phyloP scores from a whole-genome alignment of 768 basidiomycete genomes.

The Pilatotrama ljubarskyi region DNA sequence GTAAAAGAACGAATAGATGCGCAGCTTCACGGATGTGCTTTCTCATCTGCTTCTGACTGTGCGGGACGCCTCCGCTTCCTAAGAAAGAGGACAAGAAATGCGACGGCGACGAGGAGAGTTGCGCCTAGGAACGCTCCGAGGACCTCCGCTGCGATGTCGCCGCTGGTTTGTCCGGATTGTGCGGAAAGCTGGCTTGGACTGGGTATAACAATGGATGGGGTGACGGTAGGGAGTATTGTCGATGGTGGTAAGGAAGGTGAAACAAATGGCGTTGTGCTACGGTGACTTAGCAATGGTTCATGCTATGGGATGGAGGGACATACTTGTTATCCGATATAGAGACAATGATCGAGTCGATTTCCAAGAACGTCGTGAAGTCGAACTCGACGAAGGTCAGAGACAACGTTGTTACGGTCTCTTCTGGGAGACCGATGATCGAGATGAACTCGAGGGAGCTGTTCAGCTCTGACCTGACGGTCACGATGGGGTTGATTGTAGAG shows the following conservation, averaged over 20 bases:
- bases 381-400: slow-evolving; percentile 18
- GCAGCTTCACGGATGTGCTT: neutral
- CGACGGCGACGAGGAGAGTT: neutral
- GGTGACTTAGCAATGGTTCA: neutral
- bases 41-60: neutral
- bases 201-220: slow-evolving; percentile 16
- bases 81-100: neutral
- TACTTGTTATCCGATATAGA: slow-evolving; percentile 23
- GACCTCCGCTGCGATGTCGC: slow-evolving; percentile 23
- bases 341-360: slow-evolving; percentile 23
- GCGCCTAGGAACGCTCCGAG: slow-evolving; percentile 22
- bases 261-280: slow-evolving; percentile 22
- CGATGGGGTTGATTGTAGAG: slow-evolving; percentile 16
- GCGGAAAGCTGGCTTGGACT: neutral
- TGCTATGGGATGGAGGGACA: neutral
- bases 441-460: slow-evolving; percentile 21
- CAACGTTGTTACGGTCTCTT: slow-evolving; percentile 22
- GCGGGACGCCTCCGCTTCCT: slow-evolving; percentile 14
- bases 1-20: neutral
- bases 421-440: slow-evolving; percentile 20
- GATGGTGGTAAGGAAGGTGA: slow-evolving; percentile 18
- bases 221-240: slow-evolving; percentile 13
- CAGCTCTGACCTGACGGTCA: slow-evolving; percentile 19
- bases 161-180: slow-evolving; percentile 10
- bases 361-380: slow-evolving; percentile 14